Conservation (phyloP, 2,329 filamentous ascomycete genomes). For the Sphaerulina vaccinii region DNA sequence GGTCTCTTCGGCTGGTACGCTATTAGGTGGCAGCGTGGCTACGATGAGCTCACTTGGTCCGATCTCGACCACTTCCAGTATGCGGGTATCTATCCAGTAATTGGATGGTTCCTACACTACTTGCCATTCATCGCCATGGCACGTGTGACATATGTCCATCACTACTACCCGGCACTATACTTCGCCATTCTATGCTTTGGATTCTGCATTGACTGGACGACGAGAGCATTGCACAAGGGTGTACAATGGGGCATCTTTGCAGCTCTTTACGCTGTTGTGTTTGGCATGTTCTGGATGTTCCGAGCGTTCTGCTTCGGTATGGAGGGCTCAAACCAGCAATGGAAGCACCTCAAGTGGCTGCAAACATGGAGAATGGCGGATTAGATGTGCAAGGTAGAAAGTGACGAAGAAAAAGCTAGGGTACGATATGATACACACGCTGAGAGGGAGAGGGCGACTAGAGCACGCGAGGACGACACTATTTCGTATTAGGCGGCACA, state of each 20-base stretch:
- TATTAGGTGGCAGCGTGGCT: conserved; percentile 94
- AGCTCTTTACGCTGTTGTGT: conserved; percentile 68
- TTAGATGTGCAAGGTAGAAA: background rate
- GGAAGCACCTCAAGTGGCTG: conserved; percentile 93
- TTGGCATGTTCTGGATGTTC: conserved; percentile 86
- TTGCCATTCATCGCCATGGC: conserved; percentile 96
- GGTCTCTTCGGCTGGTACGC: conserved; percentile 78
- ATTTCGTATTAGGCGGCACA: conserved; percentile 6
- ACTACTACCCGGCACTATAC: conserved; percentile 98
- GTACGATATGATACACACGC: conserved; percentile 10
- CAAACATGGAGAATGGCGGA: conserved; percentile 74
- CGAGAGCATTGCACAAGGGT: conserved; percentile 63
- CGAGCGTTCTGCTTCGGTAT: conserved; percentile 96
- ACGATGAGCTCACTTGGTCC: conserved; percentile 70
- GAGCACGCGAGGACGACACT: background rate
- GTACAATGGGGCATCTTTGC: conserved; percentile 70
- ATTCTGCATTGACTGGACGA: conserved; percentile 83
- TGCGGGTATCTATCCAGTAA: conserved; percentile 81
- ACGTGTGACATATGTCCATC: conserved; percentile 97
- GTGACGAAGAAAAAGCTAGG: background rate
- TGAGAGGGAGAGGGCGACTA: conserved; percentile 1
- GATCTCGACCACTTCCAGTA: conserved; percentile 97
- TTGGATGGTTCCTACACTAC: conserved; percentile 96
- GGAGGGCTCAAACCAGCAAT: conserved; percentile 78
- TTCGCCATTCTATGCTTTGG: conserved; percentile 89